Conservation (phyloP, 352 stramenopile genomes). For the Globisporangium acanthophoron region DNA sequence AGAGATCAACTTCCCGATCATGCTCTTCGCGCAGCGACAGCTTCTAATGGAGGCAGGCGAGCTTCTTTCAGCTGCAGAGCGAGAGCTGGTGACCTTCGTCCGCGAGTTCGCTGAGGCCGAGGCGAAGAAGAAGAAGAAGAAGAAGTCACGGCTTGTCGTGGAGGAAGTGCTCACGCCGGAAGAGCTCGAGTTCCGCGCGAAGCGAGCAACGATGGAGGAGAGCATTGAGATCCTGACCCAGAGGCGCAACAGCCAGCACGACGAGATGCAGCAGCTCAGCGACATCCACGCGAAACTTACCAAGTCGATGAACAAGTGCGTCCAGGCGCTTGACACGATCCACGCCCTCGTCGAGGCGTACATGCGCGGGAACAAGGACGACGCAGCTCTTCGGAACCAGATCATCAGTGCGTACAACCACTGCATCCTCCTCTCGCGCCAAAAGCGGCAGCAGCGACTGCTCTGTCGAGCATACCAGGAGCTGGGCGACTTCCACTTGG, state of each 20-base stretch:
- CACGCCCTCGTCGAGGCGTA: constrained; percentile 46
- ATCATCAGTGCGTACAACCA: constrained; percentile 38
- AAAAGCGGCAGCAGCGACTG: constrained; percentile 63
- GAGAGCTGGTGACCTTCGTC: constrained; percentile 28
- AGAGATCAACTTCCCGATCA: constrained; percentile 42
- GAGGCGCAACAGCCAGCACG: constrained; percentile 17
- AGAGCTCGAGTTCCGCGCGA: constrained; percentile 49
- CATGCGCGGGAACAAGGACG: constrained; percentile 13
- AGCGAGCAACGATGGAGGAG: constrained; percentile 33
- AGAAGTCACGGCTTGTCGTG: constrained; percentile 70
- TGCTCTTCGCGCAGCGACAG: constrained; percentile 64
- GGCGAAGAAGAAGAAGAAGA: constrained; percentile 84
- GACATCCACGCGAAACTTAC: constrained; percentile 20
- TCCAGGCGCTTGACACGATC: constrained; percentile 43
- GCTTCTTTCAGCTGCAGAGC: constrained; percentile 22
- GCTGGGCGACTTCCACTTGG: constrained; percentile 67
- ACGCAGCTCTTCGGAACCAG: constrained; percentile 12
- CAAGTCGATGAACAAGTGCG: constrained; percentile 59
- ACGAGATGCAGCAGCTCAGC: constrained; percentile 21
- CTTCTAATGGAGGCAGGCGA: constrained; percentile 32
- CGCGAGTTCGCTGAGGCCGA: constrained; percentile 50
- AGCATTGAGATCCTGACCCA: constrained; percentile 22
- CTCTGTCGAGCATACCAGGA: constrained; percentile 62
- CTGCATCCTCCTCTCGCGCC: constrained; percentile 45
- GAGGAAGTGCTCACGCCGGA: constrained; percentile 58